Conservation (phyloP, 108 stramenopile species). For the Epipyxis sp. region DNA sequence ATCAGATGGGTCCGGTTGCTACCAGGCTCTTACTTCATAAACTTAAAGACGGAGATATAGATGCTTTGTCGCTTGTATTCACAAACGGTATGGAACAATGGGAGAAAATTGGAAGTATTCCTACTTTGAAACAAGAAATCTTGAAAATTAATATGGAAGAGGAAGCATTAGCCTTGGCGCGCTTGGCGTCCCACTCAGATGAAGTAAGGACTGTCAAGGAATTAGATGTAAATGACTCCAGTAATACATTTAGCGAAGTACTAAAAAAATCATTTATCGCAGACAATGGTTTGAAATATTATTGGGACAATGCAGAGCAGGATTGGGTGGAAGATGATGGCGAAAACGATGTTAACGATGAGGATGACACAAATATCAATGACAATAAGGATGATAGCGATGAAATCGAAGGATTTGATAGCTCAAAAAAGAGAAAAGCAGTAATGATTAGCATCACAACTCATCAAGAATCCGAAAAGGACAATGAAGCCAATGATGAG, state of each 20-base stretch:
- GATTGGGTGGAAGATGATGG: conserved; percentile 26
- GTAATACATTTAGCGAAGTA: not conserved
- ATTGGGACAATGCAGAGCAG: conserved; percentile 32
- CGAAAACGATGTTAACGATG: conserved; percentile 59
- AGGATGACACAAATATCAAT: conserved; percentile 56
- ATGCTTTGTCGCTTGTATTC: conserved; percentile 19
- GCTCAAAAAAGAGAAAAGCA: not conserved
- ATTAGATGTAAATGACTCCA: not conserved
- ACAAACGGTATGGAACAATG: not conserved
- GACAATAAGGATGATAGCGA: conserved; percentile 63
- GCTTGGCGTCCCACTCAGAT: not conserved
- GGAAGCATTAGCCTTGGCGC: not conserved
- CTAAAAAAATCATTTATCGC: conserved; percentile 17
- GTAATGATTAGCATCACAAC: not conserved
- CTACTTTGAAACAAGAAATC: conserved; percentile 14
- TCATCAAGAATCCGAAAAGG: not conserved
- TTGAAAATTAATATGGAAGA: conserved; percentile 12
- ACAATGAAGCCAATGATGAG: not conserved
- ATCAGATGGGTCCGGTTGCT: conserved; percentile 29
- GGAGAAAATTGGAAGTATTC: not conserved
- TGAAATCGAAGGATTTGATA: conserved; percentile 18
- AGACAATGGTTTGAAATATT: conserved; percentile 23
- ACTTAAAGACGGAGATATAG: conserved; percentile 21
- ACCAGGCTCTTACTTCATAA: conserved; percentile 18
- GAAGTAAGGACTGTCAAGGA: not conserved